Evolutionary conservation across 148 eudicot species (phyloP).

Genomic region (Rhododendron mucronatum): DNA sequence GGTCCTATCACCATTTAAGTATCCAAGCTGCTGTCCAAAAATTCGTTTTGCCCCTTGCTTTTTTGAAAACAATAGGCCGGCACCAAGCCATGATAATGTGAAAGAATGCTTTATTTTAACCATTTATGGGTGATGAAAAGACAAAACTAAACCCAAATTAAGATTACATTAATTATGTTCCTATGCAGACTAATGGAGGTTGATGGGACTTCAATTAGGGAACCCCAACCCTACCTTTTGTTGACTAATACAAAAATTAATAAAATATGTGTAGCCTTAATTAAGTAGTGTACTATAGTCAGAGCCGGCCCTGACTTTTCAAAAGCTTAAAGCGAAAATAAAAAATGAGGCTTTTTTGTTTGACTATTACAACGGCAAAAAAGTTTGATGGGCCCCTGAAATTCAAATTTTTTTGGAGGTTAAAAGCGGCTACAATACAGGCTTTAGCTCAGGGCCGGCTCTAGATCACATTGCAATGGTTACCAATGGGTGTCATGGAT

Average conservation of each 20-base stretch:
- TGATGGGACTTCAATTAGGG: neutral
- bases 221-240: neutral
- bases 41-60: conserved; percentile 17
- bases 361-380: too few relatives aligned
- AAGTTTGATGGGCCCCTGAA: too few relatives aligned
- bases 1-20: neutral
- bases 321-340: too few relatives aligned
- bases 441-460: too few relatives aligned
- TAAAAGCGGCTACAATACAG: too few relatives aligned
- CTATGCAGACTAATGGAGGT: neutral
- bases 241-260: conserved; percentile 14
- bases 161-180: neutral
- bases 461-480: neutral
- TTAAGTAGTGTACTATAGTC: too few relatives aligned
- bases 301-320: too few relatives aligned
- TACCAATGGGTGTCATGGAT: neutral
- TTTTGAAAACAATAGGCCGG: conserved; percentile 16
- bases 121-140: neutral
- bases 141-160: neutral
- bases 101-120: conserved; percentile 6
- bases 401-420: too few relatives aligned
- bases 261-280: neutral
- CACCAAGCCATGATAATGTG: conserved; percentile 8
- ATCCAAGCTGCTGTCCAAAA: neutral
- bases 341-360: too few relatives aligned